Evolutionary conservation across 2,329 filamentous ascomycete genomes (phyloP).

Genomic region (Emydomyces testavorans): DNA sequence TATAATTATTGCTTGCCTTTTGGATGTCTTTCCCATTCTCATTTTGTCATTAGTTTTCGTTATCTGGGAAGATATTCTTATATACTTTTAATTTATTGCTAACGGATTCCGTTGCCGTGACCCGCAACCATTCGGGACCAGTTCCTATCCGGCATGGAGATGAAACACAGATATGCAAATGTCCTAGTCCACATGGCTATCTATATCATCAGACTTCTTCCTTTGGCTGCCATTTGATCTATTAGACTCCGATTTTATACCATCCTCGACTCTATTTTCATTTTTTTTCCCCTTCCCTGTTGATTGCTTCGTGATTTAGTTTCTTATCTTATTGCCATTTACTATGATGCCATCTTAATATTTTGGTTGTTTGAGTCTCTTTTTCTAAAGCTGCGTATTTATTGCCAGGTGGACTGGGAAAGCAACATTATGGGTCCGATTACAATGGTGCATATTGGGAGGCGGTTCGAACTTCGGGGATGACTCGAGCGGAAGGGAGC

Average conservation of each 20-base stretch:
- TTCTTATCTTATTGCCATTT: neutral
- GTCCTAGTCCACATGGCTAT: slow-evolving; percentile 1
- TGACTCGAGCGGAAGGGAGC: slow-evolving; percentile 16
- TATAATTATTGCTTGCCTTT: slow-evolving; percentile 5
- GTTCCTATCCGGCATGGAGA: neutral
- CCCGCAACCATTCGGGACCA: neutral
- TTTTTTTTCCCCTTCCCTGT: neutral
- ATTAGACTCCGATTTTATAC: neutral
- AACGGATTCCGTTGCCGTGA: neutral
- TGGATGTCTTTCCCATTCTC: neutral
- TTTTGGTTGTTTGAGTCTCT: neutral
- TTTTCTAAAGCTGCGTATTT: neutral
- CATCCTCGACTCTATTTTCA: neutral
- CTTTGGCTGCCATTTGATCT: slow-evolving; percentile 2
- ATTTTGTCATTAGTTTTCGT: slow-evolving; percentile 4
- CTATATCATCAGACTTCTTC: neutral
- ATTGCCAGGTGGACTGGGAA: slow-evolving; percentile 4
- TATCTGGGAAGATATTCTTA: slow-evolving; percentile 8
- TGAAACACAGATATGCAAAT: slow-evolving; percentile 6
- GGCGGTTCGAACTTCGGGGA: slow-evolving; percentile 3
- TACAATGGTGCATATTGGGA: slow-evolving; percentile 11
- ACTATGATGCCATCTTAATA: slow-evolving; percentile 9
- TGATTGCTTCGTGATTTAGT: neutral
- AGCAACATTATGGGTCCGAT: slow-evolving; percentile 7
- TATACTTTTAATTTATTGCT: slow-evolving; percentile 8